A percentile compares a stretch with the other conserved stretches of the same genome.
phyloP scores from a whole-genome alignment of 2,329 filamentous ascomycete genomes.

The Acephala macrosclerotiorum region DNA sequence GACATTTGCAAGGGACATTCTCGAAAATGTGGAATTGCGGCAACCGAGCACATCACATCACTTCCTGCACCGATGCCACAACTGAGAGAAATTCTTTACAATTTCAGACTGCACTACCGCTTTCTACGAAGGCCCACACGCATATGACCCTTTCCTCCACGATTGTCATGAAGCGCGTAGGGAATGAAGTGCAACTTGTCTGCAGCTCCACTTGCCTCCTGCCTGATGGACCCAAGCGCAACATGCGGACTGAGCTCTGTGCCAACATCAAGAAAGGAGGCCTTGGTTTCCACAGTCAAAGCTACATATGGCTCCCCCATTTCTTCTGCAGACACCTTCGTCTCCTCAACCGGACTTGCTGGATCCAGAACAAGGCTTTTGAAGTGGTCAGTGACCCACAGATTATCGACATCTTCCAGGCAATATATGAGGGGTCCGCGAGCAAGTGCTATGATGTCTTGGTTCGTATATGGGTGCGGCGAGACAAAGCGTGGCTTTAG shows the following conservation, averaged over 20 bases:
- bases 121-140: constrained; percentile 34
- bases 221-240: constrained; percentile 15
- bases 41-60: not conserved
- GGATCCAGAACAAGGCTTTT: constrained; percentile 44
- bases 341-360: constrained; percentile 27
- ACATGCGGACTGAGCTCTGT: constrained; percentile 18
- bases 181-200: constrained; percentile 57
- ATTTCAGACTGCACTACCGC: constrained; percentile 11
- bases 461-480: constrained; percentile 63
- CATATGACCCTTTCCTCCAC: constrained; percentile 56
- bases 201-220: constrained; percentile 28
- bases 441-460: constrained; percentile 60
- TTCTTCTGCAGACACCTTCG: constrained; percentile 12
- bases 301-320: constrained; percentile 34
- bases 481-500: constrained; percentile 56
- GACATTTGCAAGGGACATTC: too few species aligned
- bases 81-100: not conserved
- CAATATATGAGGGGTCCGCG: constrained; percentile 68
- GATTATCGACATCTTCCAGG: constrained; percentile 64
- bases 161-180: constrained; percentile 62
- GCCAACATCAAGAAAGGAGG: constrained; percentile 23
- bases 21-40: too few species aligned
- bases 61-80: not conserved
- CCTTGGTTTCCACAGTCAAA: constrained; percentile 33
- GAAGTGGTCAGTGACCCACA: constrained; percentile 63